Evolutionary conservation across 176 grass and related monocot species (phyloP), one percentile per base, ranked within the genome.

Genomic region (Cenchrus fungigraminus): DNA sequence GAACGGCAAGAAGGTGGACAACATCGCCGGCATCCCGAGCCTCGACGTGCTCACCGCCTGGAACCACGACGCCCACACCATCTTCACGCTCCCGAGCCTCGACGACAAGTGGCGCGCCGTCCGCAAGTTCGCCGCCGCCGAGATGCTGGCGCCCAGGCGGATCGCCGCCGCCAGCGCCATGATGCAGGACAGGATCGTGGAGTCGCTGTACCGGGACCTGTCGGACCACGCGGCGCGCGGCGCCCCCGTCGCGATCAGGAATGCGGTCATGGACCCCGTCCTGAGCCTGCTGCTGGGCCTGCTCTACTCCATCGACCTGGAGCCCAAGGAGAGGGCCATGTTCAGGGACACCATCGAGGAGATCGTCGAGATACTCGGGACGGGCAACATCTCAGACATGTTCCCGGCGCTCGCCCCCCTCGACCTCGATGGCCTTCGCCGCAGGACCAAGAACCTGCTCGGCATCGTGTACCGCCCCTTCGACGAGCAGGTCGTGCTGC

Each of bases 331-430:
- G 31, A 9, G 28, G 28, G 62, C 62, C 62, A 4, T 32, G 62
- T 65, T 65, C 62, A 82, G 72, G 63, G 52, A 64, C 5, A n/a
- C 31, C 6, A 63, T 91, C 14, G 62, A 82, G 47, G 71, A 34
- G 10, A 56, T 79, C 54, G 63, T 79, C 54, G 57, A 11, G 25
- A 1, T 69, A 4, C 55, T 10, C 19, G 83, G 57, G 44, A 69
- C 50, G 8, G 25, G 73, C 9, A 89, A 92, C 60, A 20, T 84
- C 8, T 92, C 90, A 0, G 90, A 92, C 82, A 71, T 86, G 31
- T 81, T 89, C 59, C 90, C 90, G 15, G 13, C 74, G 13, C 28
- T 92, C 54, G n/a, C 84, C 58, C 52, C 10, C 20, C 8, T 86
- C 19, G 91, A 92, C 63, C 87, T 83, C 8, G 84, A 92, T 58